Conservation (phyloP, 2,329 filamentous ascomycete genomes). For the Colletotrichum sp. region DNA sequence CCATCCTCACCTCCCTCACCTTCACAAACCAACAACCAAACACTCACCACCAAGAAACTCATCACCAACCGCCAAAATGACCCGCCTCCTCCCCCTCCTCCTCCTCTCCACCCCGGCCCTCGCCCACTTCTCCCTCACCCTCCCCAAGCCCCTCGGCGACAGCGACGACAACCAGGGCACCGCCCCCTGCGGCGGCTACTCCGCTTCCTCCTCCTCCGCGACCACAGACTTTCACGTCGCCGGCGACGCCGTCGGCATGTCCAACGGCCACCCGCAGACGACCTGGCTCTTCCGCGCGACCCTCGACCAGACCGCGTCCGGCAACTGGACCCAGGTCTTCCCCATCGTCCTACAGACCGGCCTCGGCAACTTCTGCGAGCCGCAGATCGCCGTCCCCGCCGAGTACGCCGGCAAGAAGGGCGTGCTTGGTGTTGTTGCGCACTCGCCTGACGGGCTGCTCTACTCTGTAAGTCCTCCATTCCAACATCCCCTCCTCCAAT, state of each 20-base stretch:
- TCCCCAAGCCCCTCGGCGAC: slow-evolving; percentile 51
- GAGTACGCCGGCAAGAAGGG: slow-evolving; percentile 58
- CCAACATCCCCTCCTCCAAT: no score
- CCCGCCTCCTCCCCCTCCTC: slow-evolving; percentile 34
- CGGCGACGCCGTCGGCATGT: slow-evolving; percentile 56
- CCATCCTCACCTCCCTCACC: background rate
- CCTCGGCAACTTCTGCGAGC: slow-evolving; percentile 58
- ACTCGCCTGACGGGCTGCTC: slow-evolving; percentile 59
- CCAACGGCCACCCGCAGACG: slow-evolving; percentile 54
- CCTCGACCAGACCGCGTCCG: slow-evolving; percentile 48
- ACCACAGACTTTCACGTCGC: slow-evolving; percentile 60
- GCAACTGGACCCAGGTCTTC: slow-evolving; percentile 60
- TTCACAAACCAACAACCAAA: background rate
- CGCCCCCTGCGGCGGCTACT: slow-evolving; percentile 61
- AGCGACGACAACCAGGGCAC: slow-evolving; percentile 48
- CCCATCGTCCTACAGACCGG: slow-evolving; percentile 60
- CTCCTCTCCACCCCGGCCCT: slow-evolving; percentile 43
- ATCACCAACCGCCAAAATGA: slow-evolving; percentile 8
- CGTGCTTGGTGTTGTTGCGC: slow-evolving; percentile 55
- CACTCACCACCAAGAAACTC: background rate
- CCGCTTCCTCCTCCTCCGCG: slow-evolving; percentile 43
- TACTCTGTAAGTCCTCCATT: slow-evolving; percentile 61
- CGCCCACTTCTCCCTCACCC: slow-evolving; percentile 60
- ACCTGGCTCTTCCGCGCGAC: slow-evolving; percentile 65
- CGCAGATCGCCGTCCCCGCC: slow-evolving; percentile 50